phyloP scores from a whole-genome alignment of 1,284 basidiomycete genomes.

The Lignosus rhinocerotis region DNA sequence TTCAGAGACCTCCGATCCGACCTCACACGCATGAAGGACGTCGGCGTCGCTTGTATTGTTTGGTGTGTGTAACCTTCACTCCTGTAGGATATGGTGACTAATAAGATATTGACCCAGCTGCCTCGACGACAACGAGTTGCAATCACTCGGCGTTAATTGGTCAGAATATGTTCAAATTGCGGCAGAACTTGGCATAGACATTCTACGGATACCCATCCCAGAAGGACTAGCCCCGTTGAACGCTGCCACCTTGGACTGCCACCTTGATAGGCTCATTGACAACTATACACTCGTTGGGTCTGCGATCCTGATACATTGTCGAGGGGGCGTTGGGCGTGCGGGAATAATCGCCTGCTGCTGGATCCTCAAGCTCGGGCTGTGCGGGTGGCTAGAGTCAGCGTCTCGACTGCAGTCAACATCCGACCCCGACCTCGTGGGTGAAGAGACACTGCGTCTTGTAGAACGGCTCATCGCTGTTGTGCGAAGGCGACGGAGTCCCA shows the following conservation, averaged over 20 bases:
- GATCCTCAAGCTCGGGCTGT: conserved; percentile 90
- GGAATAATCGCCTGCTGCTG: conserved; percentile 92
- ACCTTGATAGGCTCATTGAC: conserved; percentile 72
- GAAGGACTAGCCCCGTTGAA: conserved; percentile 87
- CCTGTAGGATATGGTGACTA: neutral
- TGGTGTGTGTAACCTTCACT: conserved; percentile 45
- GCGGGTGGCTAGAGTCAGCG: conserved; percentile 56
- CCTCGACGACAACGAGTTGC: conserved; percentile 85
- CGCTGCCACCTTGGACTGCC: conserved; percentile 62
- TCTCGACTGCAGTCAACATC: neutral
- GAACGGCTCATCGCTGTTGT: conserved; percentile 76
- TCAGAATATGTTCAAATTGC: conserved; percentile 70
- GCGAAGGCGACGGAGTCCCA: conserved; percentile 73
- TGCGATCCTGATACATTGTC: conserved; percentile 86
- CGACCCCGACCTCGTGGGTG: conserved; percentile 30
- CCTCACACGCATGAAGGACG: conserved; percentile 71
- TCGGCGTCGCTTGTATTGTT: conserved; percentile 81
- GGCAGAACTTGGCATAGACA: conserved; percentile 67
- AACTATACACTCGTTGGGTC: conserved; percentile 77
- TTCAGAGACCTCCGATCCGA: conserved; percentile 83
- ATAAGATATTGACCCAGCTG: conserved; percentile 49
- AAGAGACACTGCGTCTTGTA: conserved; percentile 64
- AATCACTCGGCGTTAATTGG: conserved; percentile 85
- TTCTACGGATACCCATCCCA: conserved; percentile 84
- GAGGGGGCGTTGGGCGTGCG: conserved; percentile 93